Conservation (phyloP, 768 basidiomycete genomes). For the Sistotremastrum niveocremeum region DNA sequence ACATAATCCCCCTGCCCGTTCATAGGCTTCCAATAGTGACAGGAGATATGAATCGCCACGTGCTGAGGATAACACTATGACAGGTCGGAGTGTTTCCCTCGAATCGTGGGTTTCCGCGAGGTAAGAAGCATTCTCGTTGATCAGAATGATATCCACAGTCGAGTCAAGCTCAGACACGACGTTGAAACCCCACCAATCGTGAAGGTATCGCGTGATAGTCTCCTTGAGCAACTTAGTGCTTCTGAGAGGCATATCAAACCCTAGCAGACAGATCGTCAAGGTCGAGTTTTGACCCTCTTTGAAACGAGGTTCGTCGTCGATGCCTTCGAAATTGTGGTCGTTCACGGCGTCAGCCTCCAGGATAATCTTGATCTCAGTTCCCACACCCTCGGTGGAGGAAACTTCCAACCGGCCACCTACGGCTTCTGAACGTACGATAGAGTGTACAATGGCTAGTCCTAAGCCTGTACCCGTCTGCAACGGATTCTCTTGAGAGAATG, state of each 20-base stretch:
- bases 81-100: constrained; percentile 47
- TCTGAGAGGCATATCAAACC: constrained; percentile 50
- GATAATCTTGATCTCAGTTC: constrained; percentile 82
- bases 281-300: constrained; percentile 25
- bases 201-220: constrained; percentile 52
- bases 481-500: constrained; percentile 94
- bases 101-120: constrained; percentile 43
- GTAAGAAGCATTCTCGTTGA: constrained; percentile 62
- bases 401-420: constrained; percentile 90
- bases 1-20: constrained; percentile 75
- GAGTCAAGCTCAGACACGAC: constrained; percentile 25
- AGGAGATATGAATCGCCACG: constrained; percentile 54
- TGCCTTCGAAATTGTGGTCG: constrained; percentile 20
- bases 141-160: constrained; percentile 58
- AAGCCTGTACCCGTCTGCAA: constrained; percentile 87
- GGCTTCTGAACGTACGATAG: constrained; percentile 74
- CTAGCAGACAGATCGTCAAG: constrained; percentile 52
- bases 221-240: constrained; percentile 56
- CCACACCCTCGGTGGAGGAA: constrained; percentile 78
- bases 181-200: constrained; percentile 65
- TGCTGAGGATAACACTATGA: constrained; percentile 61
- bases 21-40: constrained; percentile 54
- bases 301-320: constrained; percentile 33
- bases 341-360: constrained; percentile 59
- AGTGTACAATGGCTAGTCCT: constrained; percentile 90